Evolutionary conservation across 2,329 filamentous ascomycete species (phyloP).

Genomic region (Fonsecaea pugnacius): DNA sequence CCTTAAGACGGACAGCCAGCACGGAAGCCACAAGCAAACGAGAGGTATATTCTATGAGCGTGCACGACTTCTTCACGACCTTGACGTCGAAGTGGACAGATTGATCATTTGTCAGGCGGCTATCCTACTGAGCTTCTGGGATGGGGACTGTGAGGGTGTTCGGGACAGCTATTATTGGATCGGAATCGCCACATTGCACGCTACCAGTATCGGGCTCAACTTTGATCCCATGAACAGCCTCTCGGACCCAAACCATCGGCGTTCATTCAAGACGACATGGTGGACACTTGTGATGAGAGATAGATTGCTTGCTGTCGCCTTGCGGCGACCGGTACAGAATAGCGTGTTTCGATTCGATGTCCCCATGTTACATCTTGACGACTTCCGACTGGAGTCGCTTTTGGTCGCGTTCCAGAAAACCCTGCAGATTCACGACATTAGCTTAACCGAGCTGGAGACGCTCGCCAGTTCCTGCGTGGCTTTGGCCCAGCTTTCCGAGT

Average conservation of each 20-base stretch:
- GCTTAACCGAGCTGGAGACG: conserved; percentile 4
- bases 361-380: conserved; percentile 79
- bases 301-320: conserved; percentile 85
- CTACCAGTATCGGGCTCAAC: conserved; percentile 92
- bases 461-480: conserved; percentile 22
- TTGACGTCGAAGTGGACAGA: conserved; percentile 90
- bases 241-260: conserved; percentile 73
- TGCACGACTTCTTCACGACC: conserved; percentile 82
- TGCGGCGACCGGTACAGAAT: conserved; percentile 88
- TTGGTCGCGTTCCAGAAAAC: conserved; percentile 6
- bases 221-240: conserved; percentile 77
- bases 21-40: conserved; percentile 74
- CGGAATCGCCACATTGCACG: conserved; percentile 89
- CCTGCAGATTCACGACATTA: conserved; percentile 4
- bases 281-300: conserved; percentile 98
- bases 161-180: conserved; percentile 99
- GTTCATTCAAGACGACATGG: conserved; percentile 93
- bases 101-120: conserved; percentile 85
- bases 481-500: conserved; percentile 25
- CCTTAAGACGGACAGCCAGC: conserved; percentile 80
- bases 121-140: conserved; percentile 95
- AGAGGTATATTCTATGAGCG: conserved; percentile 87
- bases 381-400: conserved; percentile 77
- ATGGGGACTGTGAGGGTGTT: conserved; percentile 93
- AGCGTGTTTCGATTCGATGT: conserved; percentile 94